phyloP scores from a whole-genome alignment of 75 land plant genomes.

The Pinus taeda region DNA sequence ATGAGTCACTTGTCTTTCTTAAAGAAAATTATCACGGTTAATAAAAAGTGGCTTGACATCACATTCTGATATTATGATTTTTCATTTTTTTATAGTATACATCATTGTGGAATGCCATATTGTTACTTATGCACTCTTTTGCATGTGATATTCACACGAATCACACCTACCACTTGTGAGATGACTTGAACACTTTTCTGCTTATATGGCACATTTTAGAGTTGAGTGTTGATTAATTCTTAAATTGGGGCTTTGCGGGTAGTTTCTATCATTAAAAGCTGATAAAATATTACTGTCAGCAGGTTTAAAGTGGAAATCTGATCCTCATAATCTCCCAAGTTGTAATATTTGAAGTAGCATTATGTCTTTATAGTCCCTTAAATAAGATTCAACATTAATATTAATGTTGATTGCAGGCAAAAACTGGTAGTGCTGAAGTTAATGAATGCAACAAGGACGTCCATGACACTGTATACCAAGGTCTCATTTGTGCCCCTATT shows the following conservation, averaged over 20 bases:
- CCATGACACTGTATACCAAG: constrained; percentile 30
- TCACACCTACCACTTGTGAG: neutral
- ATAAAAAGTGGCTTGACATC: neutral
- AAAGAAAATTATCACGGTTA: neutral
- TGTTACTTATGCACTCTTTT: neutral
- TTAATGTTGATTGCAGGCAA: constrained; percentile 10
- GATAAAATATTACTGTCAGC: neutral
- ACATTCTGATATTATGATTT: neutral
- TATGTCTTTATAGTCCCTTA: too few relatives aligned
- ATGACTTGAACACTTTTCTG: neutral
- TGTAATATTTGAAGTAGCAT: neutral
- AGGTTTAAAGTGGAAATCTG: neutral
- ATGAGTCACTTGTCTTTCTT: too few relatives aligned
- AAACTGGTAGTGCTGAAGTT: constrained; percentile 14
- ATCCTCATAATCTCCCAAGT: neutral
- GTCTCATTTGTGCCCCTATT: constrained; percentile 78
- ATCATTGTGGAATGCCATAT: neutral
- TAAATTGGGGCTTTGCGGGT: neutral
- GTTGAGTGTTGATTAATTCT: neutral
- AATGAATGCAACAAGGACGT: neutral
- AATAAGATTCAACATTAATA: neutral
- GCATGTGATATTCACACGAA: neutral
- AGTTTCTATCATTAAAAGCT: neutral
- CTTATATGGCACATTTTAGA: neutral
- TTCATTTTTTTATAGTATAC: neutral